phyloP scores from a whole-genome alignment of 1,139 yeast genomes.

The Hanseniaspora sp. region DNA sequence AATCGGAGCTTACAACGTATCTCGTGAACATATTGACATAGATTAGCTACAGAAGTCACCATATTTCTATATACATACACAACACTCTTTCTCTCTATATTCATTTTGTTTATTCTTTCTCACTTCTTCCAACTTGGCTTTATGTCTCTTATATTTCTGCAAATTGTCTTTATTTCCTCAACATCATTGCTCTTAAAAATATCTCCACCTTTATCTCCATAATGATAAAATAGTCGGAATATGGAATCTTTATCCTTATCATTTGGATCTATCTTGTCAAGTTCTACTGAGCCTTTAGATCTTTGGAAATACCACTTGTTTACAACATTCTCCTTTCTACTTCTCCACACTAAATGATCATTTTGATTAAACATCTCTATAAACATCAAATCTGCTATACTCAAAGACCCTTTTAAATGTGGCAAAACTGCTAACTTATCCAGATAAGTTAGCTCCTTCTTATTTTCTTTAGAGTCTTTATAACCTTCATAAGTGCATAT shows the following conservation, averaged over 20 bases:
- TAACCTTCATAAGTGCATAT: slow-evolving; percentile 65
- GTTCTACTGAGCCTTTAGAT: slow-evolving; percentile 46
- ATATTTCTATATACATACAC: too few species aligned
- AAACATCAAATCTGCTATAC: slow-evolving; percentile 86
- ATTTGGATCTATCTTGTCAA: slow-evolving; percentile 37
- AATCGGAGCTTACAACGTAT: too few species aligned
- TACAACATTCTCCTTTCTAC: slow-evolving; percentile 74
- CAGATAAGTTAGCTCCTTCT: slow-evolving; percentile 45
- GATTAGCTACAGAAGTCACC: too few species aligned
- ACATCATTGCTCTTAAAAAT: slow-evolving; percentile 19
- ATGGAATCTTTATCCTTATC: slow-evolving; percentile 26
- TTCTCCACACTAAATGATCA: slow-evolving; percentile 73
- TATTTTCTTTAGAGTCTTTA: slow-evolving; percentile 23
- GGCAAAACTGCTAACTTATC: slow-evolving; percentile 89
- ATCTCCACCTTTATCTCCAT: slow-evolving; percentile 19
- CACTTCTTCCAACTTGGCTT: slow-evolving; percentile 27
- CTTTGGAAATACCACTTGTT: slow-evolving; percentile 97
- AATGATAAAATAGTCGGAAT: slow-evolving; percentile 28
- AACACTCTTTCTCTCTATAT: too few species aligned
- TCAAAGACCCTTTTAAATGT: slow-evolving; percentile 77
- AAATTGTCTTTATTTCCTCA: slow-evolving; percentile 24
- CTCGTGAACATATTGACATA: too few species aligned
- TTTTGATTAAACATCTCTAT: slow-evolving; percentile 55
- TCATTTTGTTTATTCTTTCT: too few species aligned
- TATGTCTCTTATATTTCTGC: slow-evolving; percentile 27